Percentiles rank a stretch among this genome's conserved stretches.
Evolutionary conservation across 257 asterid species (phyloP).

Genomic region (Solanum etuberosum): DNA sequence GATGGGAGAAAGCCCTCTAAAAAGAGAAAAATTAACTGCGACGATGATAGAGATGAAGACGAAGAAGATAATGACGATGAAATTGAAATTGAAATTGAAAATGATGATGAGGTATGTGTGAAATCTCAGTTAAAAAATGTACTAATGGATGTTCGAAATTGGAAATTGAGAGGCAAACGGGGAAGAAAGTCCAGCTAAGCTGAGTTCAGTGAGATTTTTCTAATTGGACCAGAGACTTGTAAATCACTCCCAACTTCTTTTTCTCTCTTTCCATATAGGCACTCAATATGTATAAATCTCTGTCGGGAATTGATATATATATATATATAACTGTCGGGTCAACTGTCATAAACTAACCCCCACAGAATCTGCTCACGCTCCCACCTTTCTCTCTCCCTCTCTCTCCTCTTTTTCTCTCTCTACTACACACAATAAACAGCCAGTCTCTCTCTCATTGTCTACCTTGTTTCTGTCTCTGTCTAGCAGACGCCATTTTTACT

Average conservation of each 20-base stretch:
- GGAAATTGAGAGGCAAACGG: not conserved
- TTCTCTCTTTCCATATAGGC: slow-evolving; percentile 18
- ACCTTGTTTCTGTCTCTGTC: slow-evolving; percentile 40
- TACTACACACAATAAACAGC: not conserved
- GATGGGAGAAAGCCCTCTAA: slow-evolving; percentile 46
- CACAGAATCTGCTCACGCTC: slow-evolving; percentile 71
- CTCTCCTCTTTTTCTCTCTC: slow-evolving; percentile 8
- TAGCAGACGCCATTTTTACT: slow-evolving; percentile 31
- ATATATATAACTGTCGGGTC: slow-evolving; percentile 59
- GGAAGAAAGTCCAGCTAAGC: slow-evolving; percentile 27
- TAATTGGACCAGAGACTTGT: slow-evolving; percentile 20
- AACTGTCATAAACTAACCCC: slow-evolving; percentile 81
- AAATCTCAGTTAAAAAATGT: not conserved
- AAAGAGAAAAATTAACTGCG: slow-evolving; percentile 52
- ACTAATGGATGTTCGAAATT: not conserved
- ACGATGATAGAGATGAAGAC: slow-evolving; percentile 30
- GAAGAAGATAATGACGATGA: slow-evolving; percentile 18
- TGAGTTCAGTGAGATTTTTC: slow-evolving; percentile 8
- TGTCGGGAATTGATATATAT: slow-evolving; percentile 14
- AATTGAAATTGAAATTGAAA: slow-evolving; percentile 35
- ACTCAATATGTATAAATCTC: slow-evolving; percentile 1
- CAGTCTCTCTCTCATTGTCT: slow-evolving; percentile 22
- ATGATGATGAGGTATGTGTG: slow-evolving; percentile 25
- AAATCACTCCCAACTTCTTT: slow-evolving; percentile 4
- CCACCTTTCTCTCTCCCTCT: slow-evolving; percentile 37